phyloP scores from a whole-genome alignment of 192 early-diverging fungal species.

The Rhizophagus clarus region DNA sequence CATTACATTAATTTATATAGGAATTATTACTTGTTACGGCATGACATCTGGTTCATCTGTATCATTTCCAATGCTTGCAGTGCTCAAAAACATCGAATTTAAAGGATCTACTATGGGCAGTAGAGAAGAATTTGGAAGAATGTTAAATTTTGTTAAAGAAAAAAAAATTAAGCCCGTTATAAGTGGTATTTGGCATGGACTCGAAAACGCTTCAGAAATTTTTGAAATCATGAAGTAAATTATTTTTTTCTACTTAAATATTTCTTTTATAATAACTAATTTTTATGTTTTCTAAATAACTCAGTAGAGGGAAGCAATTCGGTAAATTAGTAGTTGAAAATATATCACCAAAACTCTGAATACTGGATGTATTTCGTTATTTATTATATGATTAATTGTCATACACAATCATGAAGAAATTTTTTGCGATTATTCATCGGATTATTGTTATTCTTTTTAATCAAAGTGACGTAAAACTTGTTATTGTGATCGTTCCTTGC shows the following conservation, averaged over 20 bases:
- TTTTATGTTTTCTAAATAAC: not conserved
- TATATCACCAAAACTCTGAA: too few relatives aligned
- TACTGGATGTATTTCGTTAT: too few relatives aligned
- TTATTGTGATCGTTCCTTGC: not conserved
- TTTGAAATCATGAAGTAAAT: not conserved
- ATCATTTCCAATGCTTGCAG: conserved; percentile 12
- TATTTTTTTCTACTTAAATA: not conserved
- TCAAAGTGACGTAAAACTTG: too few relatives aligned
- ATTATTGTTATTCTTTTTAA: too few relatives aligned
- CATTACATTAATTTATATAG: not conserved
- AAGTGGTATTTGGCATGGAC: conserved; percentile 54
- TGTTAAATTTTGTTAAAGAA: conserved; percentile 61
- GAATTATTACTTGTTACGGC: not conserved
- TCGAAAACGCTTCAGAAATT: conserved; percentile 10
- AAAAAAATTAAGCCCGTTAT: conserved; percentile 62
- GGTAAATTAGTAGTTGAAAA: not conserved
- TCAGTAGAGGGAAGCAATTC: not conserved
- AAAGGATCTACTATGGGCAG: conserved; percentile 68
- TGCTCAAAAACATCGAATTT: conserved; percentile 67
- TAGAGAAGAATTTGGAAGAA: conserved; percentile 59
- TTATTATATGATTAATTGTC: too few relatives aligned
- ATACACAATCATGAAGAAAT: too few relatives aligned
- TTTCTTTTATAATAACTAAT: too few relatives aligned
- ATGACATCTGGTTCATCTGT: not conserved
- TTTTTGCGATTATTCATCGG: too few relatives aligned